Conservation (phyloP, 768 basidiomycete species). For the Trametes gibbosa region DNA sequence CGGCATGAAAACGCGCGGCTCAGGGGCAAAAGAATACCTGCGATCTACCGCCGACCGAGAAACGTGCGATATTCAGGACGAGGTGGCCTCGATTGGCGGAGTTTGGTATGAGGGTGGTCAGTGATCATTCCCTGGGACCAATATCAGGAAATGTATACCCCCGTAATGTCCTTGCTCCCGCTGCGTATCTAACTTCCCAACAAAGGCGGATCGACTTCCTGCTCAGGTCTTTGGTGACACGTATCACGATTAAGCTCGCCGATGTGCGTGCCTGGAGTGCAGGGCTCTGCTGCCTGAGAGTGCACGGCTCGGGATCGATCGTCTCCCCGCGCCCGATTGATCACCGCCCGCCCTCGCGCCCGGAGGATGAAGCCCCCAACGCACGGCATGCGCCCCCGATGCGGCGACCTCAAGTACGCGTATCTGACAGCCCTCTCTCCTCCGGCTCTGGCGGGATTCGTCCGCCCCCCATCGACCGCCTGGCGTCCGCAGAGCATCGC, state of each 20-base stretch:
- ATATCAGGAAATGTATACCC: not conserved
- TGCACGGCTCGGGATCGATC: constrained; percentile 5
- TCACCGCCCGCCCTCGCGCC: not conserved
- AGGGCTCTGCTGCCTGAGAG: not conserved
- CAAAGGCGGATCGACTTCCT: not conserved
- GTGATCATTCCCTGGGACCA: not conserved
- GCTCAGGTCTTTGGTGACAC: not conserved
- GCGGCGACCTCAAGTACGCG: constrained; percentile 2
- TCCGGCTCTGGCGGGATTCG: not conserved
- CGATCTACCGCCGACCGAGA: not conserved
- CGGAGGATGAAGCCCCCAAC: not conserved
- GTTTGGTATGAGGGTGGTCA: constrained; percentile 2
- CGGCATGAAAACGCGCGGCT: constrained; percentile 1
- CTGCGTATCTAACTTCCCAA: not conserved
- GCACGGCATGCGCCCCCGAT: not conserved
- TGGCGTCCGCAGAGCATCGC: not conserved
- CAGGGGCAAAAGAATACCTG: not conserved
- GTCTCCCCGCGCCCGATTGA: not conserved
- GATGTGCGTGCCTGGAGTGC: not conserved
- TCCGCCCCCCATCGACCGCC: not conserved
- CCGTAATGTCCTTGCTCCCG: not conserved
- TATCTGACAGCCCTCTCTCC: constrained; percentile 3
- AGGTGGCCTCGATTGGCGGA: not conserved
- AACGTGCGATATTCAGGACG: not conserved
- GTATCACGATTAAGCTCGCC: not conserved